Evolutionary conservation across 257 asterid species (phyloP).

Genomic region (Nicotiana noctiflora): DNA sequence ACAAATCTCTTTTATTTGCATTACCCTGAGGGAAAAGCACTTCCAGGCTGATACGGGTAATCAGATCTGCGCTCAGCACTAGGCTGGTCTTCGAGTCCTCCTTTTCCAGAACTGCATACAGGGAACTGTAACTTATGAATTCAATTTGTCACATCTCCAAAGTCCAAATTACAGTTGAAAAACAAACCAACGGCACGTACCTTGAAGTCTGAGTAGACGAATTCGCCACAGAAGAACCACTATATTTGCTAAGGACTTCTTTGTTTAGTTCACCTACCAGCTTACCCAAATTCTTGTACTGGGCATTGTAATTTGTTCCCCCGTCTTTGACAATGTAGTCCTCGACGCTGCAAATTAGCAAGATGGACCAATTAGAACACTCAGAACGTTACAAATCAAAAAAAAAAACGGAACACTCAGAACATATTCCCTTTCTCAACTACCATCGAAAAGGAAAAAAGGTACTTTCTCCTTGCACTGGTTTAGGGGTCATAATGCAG

Average conservation of each 20-base stretch:
- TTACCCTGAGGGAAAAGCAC: conserved; percentile 17
- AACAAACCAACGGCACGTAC: conserved; percentile 15
- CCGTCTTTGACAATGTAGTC: conserved; percentile 41
- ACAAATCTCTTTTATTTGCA: not conserved
- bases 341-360: conserved; percentile 31
- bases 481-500: not conserved
- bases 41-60: not conserved
- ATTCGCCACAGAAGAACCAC: conserved; percentile 24
- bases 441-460: not conserved
- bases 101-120: conserved; percentile 3
- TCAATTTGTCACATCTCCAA: not conserved
- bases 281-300: conserved; percentile 64
- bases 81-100: not conserved
- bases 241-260: conserved; percentile 32
- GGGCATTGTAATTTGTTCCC: conserved; percentile 39
- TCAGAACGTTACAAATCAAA: not conserved
- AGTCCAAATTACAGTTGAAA: not conserved
- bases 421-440: not conserved
- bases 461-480: not conserved
- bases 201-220: conserved; percentile 30
- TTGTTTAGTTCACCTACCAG: conserved; percentile 40
- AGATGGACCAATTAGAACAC: not conserved
- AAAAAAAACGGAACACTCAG: not conserved
- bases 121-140: not conserved
- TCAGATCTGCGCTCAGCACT: conserved; percentile 2